Evolutionary conservation across 345 rosid species (phyloP).

Genomic region (Carallia pectinifolia): DNA sequence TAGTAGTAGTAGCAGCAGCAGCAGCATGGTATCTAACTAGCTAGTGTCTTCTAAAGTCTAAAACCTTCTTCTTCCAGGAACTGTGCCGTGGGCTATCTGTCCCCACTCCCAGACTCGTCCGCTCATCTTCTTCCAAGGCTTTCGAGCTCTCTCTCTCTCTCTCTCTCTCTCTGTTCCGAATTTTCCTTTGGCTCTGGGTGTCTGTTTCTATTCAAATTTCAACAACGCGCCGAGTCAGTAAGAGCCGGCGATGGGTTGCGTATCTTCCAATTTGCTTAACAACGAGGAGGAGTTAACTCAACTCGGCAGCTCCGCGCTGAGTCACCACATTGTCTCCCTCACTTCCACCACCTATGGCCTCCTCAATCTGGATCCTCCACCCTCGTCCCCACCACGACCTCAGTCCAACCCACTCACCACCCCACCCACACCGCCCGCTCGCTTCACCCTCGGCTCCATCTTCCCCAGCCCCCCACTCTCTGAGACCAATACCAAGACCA

Average conservation of each 20-base stretch:
- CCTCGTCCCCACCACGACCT: conserved; percentile 19
- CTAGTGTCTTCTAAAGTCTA: no score
- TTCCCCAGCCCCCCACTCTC: conserved; percentile 38
- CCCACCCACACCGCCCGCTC: conserved; percentile 55
- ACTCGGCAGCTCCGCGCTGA: conserved; percentile 62
- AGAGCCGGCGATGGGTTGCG: conserved; percentile 64
- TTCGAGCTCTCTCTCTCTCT: neutral
- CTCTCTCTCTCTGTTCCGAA: neutral
- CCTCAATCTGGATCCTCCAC: conserved; percentile 75
- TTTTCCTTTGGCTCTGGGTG: neutral
- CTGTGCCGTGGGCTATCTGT: no score
- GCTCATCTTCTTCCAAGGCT: no score
- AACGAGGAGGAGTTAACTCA: conserved; percentile 76
- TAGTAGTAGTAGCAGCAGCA: no score
- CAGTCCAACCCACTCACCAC: conserved; percentile 26
- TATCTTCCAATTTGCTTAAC: conserved; percentile 73
- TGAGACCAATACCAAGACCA: conserved; percentile 24
- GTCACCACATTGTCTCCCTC: conserved; percentile 88
- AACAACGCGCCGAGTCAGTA: neutral
- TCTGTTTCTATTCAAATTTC: conserved; percentile 4
- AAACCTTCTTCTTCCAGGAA: no score
- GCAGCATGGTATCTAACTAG: no score
- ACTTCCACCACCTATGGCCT: conserved; percentile 96
- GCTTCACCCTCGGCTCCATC: conserved; percentile 47
- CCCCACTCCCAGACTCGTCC: no score